These are phyloP conservation scores for Cadophora luteo-olivacea DNA, from an alignment of 2,329 filamentous ascomycete species.

Conservation along the genomic window DNA sequence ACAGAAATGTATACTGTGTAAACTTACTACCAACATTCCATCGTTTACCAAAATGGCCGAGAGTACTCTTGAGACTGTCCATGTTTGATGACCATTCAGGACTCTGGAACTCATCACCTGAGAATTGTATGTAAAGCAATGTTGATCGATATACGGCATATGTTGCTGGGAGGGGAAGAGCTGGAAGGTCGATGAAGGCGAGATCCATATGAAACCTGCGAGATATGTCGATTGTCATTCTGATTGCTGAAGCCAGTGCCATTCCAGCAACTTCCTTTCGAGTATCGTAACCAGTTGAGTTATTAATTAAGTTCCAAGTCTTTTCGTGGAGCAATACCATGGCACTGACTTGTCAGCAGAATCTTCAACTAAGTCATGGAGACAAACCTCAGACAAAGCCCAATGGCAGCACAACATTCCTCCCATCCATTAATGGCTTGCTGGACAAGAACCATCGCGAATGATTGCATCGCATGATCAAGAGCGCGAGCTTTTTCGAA, in stretches of 20 bases:
- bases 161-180: slow-evolving; percentile 34
- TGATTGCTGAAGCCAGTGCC: slow-evolving; percentile 33
- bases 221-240: slow-evolving; percentile 36
- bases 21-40: slow-evolving; percentile 37
- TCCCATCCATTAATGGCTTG: slow-evolving; percentile 37
- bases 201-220: slow-evolving; percentile 34
- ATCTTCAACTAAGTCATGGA: not conserved
- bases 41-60: slow-evolving; percentile 32
- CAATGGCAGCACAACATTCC: slow-evolving; percentile 36
- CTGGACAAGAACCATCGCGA: slow-evolving; percentile 30
- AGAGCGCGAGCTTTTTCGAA: slow-evolving; percentile 21
- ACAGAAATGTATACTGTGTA: not conserved
- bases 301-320: slow-evolving; percentile 23
- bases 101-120: slow-evolving; percentile 30
- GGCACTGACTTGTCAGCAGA: slow-evolving; percentile 30
- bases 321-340: slow-evolving; percentile 33
- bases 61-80: slow-evolving; percentile 29
- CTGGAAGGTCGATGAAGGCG: slow-evolving; percentile 33
- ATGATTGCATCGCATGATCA: slow-evolving; percentile 26
- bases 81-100: slow-evolving; percentile 35
- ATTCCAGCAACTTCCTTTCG: slow-evolving; percentile 28
- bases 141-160: slow-evolving; percentile 33
- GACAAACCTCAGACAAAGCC: slow-evolving; percentile 32
- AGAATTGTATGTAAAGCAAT: slow-evolving; percentile 35
- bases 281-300: slow-evolving; percentile 8